Percentiles rank a stretch among this genome's conserved stretches.
Evolutionary conservation across 768 basidiomycete species (phyloP).

Genomic region (Boletus sensibilis): DNA sequence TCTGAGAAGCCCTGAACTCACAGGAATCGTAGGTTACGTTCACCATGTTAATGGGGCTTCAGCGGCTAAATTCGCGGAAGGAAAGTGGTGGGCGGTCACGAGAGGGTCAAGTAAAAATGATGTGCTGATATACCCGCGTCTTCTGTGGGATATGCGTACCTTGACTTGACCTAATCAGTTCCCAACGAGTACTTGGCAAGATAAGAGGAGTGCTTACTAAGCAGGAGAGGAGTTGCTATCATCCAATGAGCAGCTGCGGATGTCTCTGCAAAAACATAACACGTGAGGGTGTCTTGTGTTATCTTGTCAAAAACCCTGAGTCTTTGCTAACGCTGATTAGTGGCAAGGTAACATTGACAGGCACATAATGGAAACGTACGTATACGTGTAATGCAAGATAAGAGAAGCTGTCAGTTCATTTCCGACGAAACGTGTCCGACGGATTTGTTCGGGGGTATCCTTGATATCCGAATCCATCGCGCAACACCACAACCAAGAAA

Average conservation of each 20-base stretch:
- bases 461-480: too few species aligned
- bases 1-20: conserved; percentile 15
- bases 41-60: conserved; percentile 34
- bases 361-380: neutral
- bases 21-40: conserved; percentile 45
- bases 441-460: too few species aligned
- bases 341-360: conserved; percentile 10
- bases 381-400: conserved; percentile 9
- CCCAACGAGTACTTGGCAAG: conserved; percentile 11
- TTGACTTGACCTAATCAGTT: conserved; percentile 1
- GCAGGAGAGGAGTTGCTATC: conserved; percentile 19
- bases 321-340: neutral
- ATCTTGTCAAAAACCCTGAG: conserved; percentile 18
- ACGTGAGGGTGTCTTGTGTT: neutral
- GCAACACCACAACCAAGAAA: neutral
- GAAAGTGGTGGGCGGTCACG: conserved; percentile 3
- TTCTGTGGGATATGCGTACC: conserved; percentile 22
- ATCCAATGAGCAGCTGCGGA: conserved; percentile 16
- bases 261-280: neutral
- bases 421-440: neutral
- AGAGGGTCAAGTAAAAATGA: neutral
- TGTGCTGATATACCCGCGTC: conserved; percentile 20
- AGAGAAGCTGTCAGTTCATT: conserved; percentile 7
- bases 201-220: conserved; percentile 24
- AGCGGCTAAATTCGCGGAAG: neutral